Percentiles rank a stretch among this genome's conserved stretches.
Evolutionary conservation across 2,329 filamentous ascomycete species (phyloP).

Genomic region (Ilyonectria robusta): DNA sequence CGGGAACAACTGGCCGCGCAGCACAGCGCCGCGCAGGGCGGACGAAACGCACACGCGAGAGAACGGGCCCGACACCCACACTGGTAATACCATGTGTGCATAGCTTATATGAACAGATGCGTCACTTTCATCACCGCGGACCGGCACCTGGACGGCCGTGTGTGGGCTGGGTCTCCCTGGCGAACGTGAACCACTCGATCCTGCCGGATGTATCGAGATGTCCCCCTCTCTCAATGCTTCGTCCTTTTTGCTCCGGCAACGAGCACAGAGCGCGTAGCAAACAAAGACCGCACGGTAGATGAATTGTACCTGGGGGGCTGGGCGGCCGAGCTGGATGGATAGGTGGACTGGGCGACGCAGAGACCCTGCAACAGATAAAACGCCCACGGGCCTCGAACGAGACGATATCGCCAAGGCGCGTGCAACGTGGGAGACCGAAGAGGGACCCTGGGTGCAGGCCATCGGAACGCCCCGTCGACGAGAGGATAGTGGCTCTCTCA

Average conservation of each 20-base stretch:
- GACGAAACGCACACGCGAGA: slow-evolving; percentile 18
- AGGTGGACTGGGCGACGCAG: not conserved
- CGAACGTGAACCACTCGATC: slow-evolving; percentile 4
- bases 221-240: too few relatives aligned
- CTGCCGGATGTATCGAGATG: slow-evolving; percentile 2
- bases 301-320: slow-evolving; percentile 10
- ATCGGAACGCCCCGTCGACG: slow-evolving; percentile 8
- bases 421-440: not conserved
- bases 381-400: slow-evolving; percentile 3
- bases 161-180: not conserved
- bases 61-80: slow-evolving; percentile 16
- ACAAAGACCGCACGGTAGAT: slow-evolving; percentile 2
- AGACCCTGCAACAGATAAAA: slow-evolving; percentile 13
- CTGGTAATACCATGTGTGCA: slow-evolving; percentile 6
- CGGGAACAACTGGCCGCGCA: not conserved
- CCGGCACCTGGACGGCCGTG: not conserved
- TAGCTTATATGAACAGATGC: not conserved
- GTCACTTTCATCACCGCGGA: not conserved
- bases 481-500: not conserved
- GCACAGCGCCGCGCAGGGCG: slow-evolving; percentile 10
- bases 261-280: slow-evolving; percentile 21
- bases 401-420: not conserved
- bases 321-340: slow-evolving; percentile 2
- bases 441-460: slow-evolving; percentile 1
- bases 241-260: slow-evolving; percentile 13